phyloP scores from a whole-genome alignment of 331 rosid genomes.

The Malus hybrid region DNA sequence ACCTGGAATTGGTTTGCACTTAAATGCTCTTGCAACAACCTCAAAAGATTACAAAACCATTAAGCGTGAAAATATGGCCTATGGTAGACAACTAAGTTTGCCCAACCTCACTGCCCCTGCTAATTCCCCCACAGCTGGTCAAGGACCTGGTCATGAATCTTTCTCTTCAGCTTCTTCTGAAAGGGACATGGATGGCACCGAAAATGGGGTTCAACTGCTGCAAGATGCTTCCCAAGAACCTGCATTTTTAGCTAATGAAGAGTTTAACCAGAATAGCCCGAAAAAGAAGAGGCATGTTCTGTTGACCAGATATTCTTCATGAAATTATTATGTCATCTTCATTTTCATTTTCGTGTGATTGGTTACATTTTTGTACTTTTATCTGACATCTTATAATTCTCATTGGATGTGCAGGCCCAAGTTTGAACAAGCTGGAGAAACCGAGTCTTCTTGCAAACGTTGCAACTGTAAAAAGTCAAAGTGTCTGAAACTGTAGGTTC shows the following conservation, averaged over 20 bases:
- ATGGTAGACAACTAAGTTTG: conserved; percentile 33
- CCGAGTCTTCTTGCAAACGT: conserved; percentile 64
- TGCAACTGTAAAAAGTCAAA: conserved; percentile 88
- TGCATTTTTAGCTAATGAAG: conserved; percentile 42
- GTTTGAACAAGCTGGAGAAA: conserved; percentile 47
- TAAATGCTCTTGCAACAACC: conserved; percentile 62
- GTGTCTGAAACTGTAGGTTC: conserved; percentile 88
- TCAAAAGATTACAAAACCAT: conserved; percentile 35
- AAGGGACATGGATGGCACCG: conserved; percentile 35
- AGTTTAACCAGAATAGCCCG: conserved; percentile 61
- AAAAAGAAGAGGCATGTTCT: conserved; percentile 65
- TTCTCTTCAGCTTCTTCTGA: conserved; percentile 32
- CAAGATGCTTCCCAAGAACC: conserved; percentile 53
- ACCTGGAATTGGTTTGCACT: conserved; percentile 75
- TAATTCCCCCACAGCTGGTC: conserved; percentile 32
- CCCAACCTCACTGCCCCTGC: conserved; percentile 33
- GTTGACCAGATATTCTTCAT: conserved; percentile 1
- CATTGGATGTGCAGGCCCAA: conserved; percentile 56
- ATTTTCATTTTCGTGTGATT: not conserved
- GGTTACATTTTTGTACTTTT: not conserved
- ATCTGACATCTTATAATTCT: conserved; percentile 16
- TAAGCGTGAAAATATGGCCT: conserved; percentile 32
- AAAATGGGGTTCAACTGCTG: conserved; percentile 38
- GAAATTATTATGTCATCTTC: not conserved
- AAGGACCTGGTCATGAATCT: conserved; percentile 35